These are phyloP conservation scores for Baudoinia panamericana DNA, from an alignment of 495 filamentous ascomycete genomes.

Conservation along the genomic window DNA sequence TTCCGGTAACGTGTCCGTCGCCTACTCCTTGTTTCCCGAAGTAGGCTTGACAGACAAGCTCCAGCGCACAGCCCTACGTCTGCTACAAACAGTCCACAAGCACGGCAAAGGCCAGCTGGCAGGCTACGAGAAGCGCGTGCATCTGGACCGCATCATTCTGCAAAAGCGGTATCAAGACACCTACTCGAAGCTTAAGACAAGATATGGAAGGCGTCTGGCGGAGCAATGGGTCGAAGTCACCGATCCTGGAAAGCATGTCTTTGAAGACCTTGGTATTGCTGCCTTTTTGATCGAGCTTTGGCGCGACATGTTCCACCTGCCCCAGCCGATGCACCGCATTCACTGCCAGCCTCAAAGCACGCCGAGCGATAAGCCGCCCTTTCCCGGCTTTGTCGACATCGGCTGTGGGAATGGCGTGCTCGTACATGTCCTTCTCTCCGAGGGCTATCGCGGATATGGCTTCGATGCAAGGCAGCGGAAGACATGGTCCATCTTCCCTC, in stretches of 20 bases:
- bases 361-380: conserved; percentile 24
- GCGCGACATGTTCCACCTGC: conserved; percentile 58
- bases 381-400: conserved; percentile 89
- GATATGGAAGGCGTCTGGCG: conserved; percentile 56
- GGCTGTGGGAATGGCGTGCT: conserved; percentile 92
- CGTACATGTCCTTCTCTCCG: conserved; percentile 66
- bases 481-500: conserved; percentile 63
- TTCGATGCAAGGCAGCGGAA: conserved; percentile 78
- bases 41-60: conserved; percentile 36
- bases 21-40: conserved; percentile 50
- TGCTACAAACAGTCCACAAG: conserved; percentile 62
- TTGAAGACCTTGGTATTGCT: conserved; percentile 85
- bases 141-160: conserved; percentile 63
- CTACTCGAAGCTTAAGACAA: conserved; percentile 65
- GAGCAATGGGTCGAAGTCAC: conserved; percentile 69
- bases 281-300: conserved; percentile 91
- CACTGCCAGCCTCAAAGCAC: conserved; percentile 11
- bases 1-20: conserved; percentile 47
- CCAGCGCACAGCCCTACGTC: conserved; percentile 53
- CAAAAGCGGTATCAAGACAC: conserved; percentile 64
- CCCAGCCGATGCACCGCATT: conserved; percentile 13
- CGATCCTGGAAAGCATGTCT: conserved; percentile 82
- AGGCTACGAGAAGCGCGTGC: conserved; percentile 59
- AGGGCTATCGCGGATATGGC: conserved; percentile 78
- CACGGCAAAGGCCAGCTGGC: conserved; percentile 51